A percentile compares a stretch with the other conserved stretches of the same genome.
phyloP scores from a whole-genome alignment of 2,329 filamentous ascomycete genomes.

The Corinectria fuckeliana region DNA sequence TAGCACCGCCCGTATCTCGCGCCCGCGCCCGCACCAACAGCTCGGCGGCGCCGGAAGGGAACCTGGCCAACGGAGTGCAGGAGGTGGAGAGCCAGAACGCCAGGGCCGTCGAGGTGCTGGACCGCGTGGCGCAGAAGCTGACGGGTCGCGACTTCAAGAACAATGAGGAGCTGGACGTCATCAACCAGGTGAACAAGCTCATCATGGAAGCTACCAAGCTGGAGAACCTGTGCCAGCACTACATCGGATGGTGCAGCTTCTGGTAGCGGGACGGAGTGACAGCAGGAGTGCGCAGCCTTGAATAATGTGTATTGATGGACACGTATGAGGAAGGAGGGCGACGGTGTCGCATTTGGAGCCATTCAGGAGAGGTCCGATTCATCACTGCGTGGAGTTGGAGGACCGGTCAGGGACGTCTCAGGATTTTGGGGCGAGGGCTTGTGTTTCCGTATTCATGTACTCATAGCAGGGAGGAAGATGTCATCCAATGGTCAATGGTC shows the following conservation, averaged over 20 bases:
- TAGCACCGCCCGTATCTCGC: conserved; percentile 53
- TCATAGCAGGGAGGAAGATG: conserved; percentile 13
- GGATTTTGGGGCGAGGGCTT: conserved; percentile 21
- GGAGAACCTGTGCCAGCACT: conserved; percentile 98
- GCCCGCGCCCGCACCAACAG: conserved; percentile 67
- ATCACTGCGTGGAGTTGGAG: conserved; percentile 29
- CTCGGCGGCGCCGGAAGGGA: conserved; percentile 49
- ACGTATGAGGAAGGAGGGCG: neutral
- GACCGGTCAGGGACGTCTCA: conserved; percentile 11
- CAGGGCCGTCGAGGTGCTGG: conserved; percentile 87
- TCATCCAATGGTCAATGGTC: neutral
- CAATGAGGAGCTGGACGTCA: conserved; percentile 81
- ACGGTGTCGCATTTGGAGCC: conserved; percentile 3
- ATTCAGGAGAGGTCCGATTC: conserved; percentile 9
- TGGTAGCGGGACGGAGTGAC: conserved; percentile 65
- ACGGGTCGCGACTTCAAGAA: conserved; percentile 92
- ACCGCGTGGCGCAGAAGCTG: conserved; percentile 92
- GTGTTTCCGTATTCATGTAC: conserved; percentile 14
- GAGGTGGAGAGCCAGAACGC: conserved; percentile 89
- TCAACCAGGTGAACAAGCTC: conserved; percentile 91
- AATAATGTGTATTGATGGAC: neutral
- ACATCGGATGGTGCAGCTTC: conserved; percentile 99
- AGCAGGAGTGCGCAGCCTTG: neutral
- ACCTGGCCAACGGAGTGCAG: conserved; percentile 46
- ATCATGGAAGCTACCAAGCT: conserved; percentile 95